Conservation (phyloP, 345 rosid species). For the Psidium guajava region DNA sequence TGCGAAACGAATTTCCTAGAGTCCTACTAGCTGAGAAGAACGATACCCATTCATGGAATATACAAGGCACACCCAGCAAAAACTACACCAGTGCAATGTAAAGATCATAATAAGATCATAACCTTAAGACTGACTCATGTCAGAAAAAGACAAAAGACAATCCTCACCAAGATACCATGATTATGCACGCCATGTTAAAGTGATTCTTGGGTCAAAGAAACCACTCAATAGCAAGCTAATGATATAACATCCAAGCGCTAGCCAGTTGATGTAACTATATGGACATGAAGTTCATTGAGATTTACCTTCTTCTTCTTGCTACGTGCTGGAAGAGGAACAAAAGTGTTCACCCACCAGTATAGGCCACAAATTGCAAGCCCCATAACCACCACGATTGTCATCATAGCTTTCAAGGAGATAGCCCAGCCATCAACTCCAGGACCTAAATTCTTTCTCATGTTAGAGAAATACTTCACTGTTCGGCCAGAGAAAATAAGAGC, state of each 20-base stretch:
- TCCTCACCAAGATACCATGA: neutral
- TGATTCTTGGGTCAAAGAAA: neutral
- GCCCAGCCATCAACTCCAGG: slow-evolving; percentile 99
- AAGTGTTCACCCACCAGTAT: slow-evolving; percentile 93
- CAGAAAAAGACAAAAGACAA: neutral
- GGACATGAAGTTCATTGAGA: neutral
- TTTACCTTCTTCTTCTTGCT: slow-evolving; percentile 96
- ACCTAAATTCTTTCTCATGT: slow-evolving; percentile 70
- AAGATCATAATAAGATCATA: neutral
- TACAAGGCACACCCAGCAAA: neutral
- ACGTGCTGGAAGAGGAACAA: slow-evolving; percentile 72
- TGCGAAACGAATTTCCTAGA: neutral
- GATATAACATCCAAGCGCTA: neutral
- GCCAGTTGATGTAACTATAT: neutral
- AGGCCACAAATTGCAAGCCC: slow-evolving; percentile 72
- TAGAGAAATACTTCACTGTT: slow-evolving; percentile 93
- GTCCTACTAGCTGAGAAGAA: neutral
- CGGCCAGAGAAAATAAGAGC: slow-evolving; percentile 93
- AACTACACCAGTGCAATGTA: neutral
- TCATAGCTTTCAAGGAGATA: slow-evolving; percentile 84
- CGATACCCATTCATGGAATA: neutral
- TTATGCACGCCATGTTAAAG: neutral
- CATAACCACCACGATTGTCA: slow-evolving; percentile 89
- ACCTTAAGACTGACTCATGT: neutral
- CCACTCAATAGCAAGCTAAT: neutral